phyloP scores from a whole-genome alignment of 768 basidiomycete species.

The Leccinum disarticulatum region DNA sequence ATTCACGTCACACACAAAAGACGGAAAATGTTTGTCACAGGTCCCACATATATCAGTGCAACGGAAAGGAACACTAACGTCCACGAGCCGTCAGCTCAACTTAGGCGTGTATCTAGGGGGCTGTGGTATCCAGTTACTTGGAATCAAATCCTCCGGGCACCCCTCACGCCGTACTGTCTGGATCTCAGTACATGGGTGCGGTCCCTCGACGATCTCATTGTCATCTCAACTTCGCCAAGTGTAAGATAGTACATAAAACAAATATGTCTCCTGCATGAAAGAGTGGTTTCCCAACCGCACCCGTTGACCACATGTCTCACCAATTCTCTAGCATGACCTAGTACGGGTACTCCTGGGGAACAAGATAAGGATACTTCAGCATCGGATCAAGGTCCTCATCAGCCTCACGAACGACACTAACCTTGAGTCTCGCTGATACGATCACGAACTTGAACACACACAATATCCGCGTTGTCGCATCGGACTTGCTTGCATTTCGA shows the following conservation, averaged over 20 bases:
- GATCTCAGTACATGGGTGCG: no score
- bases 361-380: not conserved
- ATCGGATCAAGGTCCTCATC: not conserved
- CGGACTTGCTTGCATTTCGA: conserved; percentile 27
- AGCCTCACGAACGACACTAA: conserved; percentile 30
- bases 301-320: not conserved
- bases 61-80: no score
- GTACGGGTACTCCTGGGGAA: no score
- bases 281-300: not conserved
- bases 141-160: no score
- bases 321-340: not conserved
- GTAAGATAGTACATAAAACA: not conserved
- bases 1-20: no score
- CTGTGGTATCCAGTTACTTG: no score
- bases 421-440: conserved; percentile 58
- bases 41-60: no score
- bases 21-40: no score
- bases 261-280: not conserved
- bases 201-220: not conserved
- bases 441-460: conserved; percentile 53
- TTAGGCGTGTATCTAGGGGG: no score
- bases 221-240: not conserved
- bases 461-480: no score
- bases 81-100: no score
- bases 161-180: no score